phyloP scores from a whole-genome alignment of 2,329 filamentous ascomycete species.

The Ophiostoma perfectum region DNA sequence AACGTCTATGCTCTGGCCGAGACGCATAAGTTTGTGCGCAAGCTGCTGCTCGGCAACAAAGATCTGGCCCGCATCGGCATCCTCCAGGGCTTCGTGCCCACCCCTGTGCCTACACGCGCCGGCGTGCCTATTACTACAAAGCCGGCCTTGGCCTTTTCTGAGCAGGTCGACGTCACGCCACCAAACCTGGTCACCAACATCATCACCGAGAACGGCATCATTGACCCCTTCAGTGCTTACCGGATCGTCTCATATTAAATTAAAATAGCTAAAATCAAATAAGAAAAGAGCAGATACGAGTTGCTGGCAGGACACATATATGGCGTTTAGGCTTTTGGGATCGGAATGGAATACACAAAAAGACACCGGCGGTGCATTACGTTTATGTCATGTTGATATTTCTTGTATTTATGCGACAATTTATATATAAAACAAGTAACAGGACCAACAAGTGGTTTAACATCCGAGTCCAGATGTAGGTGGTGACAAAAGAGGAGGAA shows the following conservation, averaged over 20 bases:
- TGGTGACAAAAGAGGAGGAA: not conserved
- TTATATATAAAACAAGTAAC: not conserved
- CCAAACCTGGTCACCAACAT: constrained; percentile 65
- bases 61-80: constrained; percentile 61
- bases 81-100: constrained; percentile 64
- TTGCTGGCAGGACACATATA: not conserved
- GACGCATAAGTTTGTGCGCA: constrained; percentile 91
- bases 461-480: no score
- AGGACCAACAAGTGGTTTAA: no score
- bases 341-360: not conserved
- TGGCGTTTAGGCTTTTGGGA: constrained; percentile 11
- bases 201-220: constrained; percentile 69
- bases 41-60: constrained; percentile 76
- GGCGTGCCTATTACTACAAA: constrained; percentile 26
- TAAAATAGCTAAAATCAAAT: not conserved
- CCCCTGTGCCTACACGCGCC: constrained; percentile 34
- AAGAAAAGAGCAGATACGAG: not conserved
- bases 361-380: not conserved
- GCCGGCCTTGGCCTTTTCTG: constrained; percentile 38
- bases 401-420: constrained; percentile 3
- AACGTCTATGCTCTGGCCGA: constrained; percentile 88
- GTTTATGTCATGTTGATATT: not conserved
- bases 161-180: constrained; percentile 67
- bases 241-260: constrained; percentile 24
- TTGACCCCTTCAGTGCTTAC: constrained; percentile 25